Evolutionary conservation across 2,329 filamentous ascomycete species (phyloP), one percentile per base, ranked within the genome.

Genomic region (Davidsoniella virescens): DNA sequence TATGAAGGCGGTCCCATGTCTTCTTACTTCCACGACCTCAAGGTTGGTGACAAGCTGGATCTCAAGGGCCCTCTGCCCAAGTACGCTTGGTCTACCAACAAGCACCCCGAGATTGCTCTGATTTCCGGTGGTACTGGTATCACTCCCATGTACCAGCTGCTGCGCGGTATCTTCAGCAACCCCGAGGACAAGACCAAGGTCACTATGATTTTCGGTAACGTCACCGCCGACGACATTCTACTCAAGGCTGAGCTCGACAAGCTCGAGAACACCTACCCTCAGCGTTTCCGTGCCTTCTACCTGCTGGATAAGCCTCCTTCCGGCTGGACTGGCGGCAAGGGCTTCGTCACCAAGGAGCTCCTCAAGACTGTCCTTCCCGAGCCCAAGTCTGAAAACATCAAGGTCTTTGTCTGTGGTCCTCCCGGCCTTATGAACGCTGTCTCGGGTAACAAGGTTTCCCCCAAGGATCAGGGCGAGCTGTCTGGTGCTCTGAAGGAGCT

Each of bases 141-240:
- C 65, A 92, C 92, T 9, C 92, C 92, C 58, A 95, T 96, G 90
- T 96, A 85, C 74, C 92, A 98, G 73, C 80, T 98, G 43, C 73
- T 79, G 56, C 86, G 86, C 55, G 76, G 81, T 62, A 94, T 98
- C 69, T 94, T 96, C 80, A 86, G 82, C 68, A 94, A 95, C 76
- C 87, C 90, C 54, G 78, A 85, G 41, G 92, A 98, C 71, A 88
- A 92, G 78, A 98, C 92, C 59, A 94, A 94, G 73, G 87, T 98
- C 40, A 96, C 90, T 5, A 79, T 98, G 29, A 76, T 98, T 37
- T 95, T 90, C 62, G 92, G 87, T 58, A 98, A 96, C 70, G 69
- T 95, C 54, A 71, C 70, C 23, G 86, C 96, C 70, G 77, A 90
- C 56, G 92, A 98, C 62, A 94, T 98, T 55, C 73, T 98, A 47